Base-by-base conservation (phyloP, 176 grass and related monocot genomes). In the Aegilops tauschii region DNA sequence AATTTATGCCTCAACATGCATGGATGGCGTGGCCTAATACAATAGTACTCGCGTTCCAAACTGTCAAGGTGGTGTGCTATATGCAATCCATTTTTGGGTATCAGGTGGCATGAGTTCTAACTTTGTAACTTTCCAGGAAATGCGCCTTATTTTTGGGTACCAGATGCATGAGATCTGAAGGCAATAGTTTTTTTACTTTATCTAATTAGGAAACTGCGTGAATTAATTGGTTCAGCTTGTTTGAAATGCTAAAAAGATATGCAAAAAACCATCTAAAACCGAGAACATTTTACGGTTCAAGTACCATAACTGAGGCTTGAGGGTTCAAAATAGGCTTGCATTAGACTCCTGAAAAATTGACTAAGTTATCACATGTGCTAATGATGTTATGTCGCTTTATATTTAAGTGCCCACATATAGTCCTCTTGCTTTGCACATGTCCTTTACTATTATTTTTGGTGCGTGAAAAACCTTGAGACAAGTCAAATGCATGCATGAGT, bases 401-500 rank as follows among this genome's bases (percentile, higher is more conserved):
- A 49, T 49, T 16, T 17, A 29, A 44, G 23, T 49, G 27, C 27
- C 25, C 25, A 31, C 14, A 20, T 52, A 50, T 4, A 30, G 49
- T 18, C 14, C 50, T 30, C 27, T 30, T 30, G 27, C 25, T 49
- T 75, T 75, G 12, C 73, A 76, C 25, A 18, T 76, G 44, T 17
- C 27, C 44, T 76, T 21, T 58, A 25, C 23, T 25, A 21, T 58
- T 10, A 52, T 2, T 30, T 52, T 50, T 42, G 12, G 23, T 45
- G 44, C 9, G 40, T 52, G 42, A 5, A 52, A 45, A 50, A 28
- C 5, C 7, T 49, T 52, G 25, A 52, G 8, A 76, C 73, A 76
- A 76, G 73, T 76, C 73, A 76, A 76, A 76, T 8, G 25, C 25
- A 76, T 69, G 54, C 17, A 69, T 76, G 73, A 76, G 73, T 76